phyloP scores from a whole-genome alignment of 148 eudicot species.

The Diospyros lotus region DNA sequence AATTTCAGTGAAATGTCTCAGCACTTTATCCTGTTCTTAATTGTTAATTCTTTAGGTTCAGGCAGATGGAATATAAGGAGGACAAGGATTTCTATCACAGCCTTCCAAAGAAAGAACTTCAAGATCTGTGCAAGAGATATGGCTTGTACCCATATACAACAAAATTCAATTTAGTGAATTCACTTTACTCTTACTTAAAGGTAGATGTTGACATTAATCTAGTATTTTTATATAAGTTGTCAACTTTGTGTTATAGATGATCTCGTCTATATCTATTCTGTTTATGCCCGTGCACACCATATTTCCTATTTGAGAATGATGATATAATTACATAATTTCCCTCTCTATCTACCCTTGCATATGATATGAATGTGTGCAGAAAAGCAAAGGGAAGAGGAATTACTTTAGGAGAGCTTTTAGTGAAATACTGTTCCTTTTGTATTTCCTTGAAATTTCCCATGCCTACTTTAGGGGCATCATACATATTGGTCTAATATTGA shows the following conservation, averaged over 20 bases:
- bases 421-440: not conserved
- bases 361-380: not conserved
- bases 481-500: not conserved
- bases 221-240: too few species aligned
- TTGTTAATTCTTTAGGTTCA: slow-evolving; percentile 27
- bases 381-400: not conserved
- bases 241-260: not conserved
- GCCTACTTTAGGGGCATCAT: not conserved
- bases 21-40: slow-evolving; percentile 7
- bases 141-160: slow-evolving; percentile 49
- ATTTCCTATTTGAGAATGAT: not conserved
- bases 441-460: not conserved
- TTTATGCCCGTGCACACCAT: not conserved
- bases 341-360: not conserved
- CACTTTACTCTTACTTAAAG: slow-evolving; percentile 40
- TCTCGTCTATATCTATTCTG: not conserved
- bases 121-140: slow-evolving; percentile 49
- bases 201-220: slow-evolving; percentile 18
- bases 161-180: slow-evolving; percentile 45
- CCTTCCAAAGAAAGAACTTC: slow-evolving; percentile 44
- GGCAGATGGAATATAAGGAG: slow-evolving; percentile 37
- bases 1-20: not conserved
- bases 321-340: not conserved
- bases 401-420: not conserved
- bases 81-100: slow-evolving; percentile 36